Percentiles rank a stretch among this genome's conserved stretches.
phyloP scores from a whole-genome alignment of 2,329 filamentous ascomycete species.

The Pseudophaeomoniella oleicola region DNA sequence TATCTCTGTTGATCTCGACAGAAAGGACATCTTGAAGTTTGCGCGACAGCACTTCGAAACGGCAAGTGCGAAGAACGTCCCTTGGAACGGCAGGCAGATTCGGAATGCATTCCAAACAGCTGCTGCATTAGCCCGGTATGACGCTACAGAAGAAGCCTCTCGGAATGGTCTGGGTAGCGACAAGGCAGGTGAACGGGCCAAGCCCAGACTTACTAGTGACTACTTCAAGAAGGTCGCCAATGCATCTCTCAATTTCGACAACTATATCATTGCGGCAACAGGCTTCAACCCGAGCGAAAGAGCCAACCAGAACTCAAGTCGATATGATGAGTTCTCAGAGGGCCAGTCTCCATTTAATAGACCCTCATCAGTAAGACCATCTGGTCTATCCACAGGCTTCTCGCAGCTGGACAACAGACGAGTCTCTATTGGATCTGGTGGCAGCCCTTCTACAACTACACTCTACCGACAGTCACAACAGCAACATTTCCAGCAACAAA shows the following conservation, averaged over 20 bases:
- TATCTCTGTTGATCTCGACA: constrained; percentile 5
- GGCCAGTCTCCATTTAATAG: background rate
- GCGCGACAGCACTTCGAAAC: constrained; percentile 6
- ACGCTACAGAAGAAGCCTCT: constrained; percentile 2
- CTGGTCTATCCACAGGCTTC: background rate
- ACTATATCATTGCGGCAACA: background rate
- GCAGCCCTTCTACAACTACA: background rate
- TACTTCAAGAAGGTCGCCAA: constrained; percentile 1
- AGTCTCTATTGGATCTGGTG: background rate
- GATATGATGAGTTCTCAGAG: background rate
- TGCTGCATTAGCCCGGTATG: constrained; percentile 17
- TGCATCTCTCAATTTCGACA: constrained; percentile 1
- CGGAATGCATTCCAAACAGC: constrained; percentile 22
- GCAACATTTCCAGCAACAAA: background rate
- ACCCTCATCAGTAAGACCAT: background rate
- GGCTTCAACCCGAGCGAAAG: background rate
- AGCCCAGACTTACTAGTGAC: background rate
- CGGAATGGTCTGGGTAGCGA: background rate
- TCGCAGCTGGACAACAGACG: background rate
- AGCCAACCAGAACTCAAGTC: background rate
- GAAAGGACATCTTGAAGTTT: constrained; percentile 10
- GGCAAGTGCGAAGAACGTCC: constrained; percentile 6
- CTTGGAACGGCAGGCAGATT: constrained; percentile 23
- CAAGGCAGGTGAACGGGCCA: background rate
- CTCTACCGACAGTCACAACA: background rate